Evolutionary conservation across 768 basidiomycete species (phyloP), one percentile per base, ranked within the genome.

Genomic region (Suillus subalutaceus): DNA sequence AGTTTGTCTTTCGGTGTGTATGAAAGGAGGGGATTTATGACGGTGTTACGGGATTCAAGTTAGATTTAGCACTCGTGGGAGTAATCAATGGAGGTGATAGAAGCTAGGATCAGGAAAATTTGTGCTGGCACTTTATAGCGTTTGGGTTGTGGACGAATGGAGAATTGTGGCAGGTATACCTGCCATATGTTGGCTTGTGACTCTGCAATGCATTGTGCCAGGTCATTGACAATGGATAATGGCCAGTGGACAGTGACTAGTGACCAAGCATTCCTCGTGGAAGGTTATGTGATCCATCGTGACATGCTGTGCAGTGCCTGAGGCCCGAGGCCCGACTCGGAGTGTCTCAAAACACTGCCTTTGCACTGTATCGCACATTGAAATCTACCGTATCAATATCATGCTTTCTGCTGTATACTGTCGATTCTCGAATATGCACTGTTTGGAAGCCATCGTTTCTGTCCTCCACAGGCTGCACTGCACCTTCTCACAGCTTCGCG

Each of bases 1-100:
- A 37, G 44, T 13, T 23, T 63, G 32, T 63, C 59, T 69, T 67
- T 43, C 30, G 16, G 41, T 63, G 50, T 32, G 7, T n/a, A 2
- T 7, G 8, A 13, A 32, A 41, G 37, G 41, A 26, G 52, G 8
- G 37, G 30, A 35, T 55, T 32, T 55, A 32, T 26, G 26, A 26
- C 32, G 18, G 52, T 2, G 26, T 3, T 16, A 10, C 18, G 23
- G 7, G 43, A 44, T 44, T 26, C 26, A 26, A 26, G 26, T 26
- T 18, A 44, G 18, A 18, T 8, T 44, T 20, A 20, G 18, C 20
- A 18, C 26, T 30, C 8, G 30, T 32, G 30, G 30, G 26, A 30
- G 26, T 1, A 16, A 16, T 26, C 15, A 13, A 53, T 30, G 52
- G 52, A 18, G 30, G 53, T 20, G 18, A 32, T 55, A 20, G 18